Base-by-base conservation (phyloP, 2,329 filamentous ascomycete genomes). In the Diaporthe citrichinensis region DNA sequence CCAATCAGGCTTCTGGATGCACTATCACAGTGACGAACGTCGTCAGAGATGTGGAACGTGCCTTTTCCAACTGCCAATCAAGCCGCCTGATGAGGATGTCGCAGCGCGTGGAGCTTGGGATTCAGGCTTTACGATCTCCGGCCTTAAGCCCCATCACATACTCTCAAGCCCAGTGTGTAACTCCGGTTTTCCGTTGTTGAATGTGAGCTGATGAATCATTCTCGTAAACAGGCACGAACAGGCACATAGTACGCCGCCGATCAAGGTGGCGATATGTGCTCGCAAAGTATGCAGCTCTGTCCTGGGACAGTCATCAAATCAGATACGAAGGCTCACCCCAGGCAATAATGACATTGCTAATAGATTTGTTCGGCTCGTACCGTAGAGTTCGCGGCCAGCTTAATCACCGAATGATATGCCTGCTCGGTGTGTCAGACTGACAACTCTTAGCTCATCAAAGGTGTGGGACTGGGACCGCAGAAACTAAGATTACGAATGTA, bases 401-500 rank as follows among this genome's bases (percentile, higher is more conserved):
- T 67, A 53, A 68, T 25, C 12, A 14, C 46, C 31, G 65, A 53
- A 23, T 17, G 39, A 39, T 6, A 28, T 68, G 46, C 46, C 53
- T 53, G 23, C 34, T 39, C 28, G 31, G 46, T 68, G 65, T 68
- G n/a, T 36, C 46, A 68, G 46, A 68, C 65, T 68, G 31, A 68
- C 31, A n/a, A 34, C 46, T 39, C 31, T 17, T 46, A 34, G 23
- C 20, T 25, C 28, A 25, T 25, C 62, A 39, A 8, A 68, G 23
- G n/a, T 20, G 23, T 12, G 46, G 12, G 62, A 65, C 23, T 25
- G 44, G 20, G 20, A 25, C 34, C 10, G 23, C 36, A 3, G n/a
- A 4, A 23, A 25, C 23, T 39, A n/a, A 53, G 31, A 7, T 15
- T 25, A 51, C 23, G 23, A 68, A 46, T 49, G 31, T 68, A 68